Base-by-base conservation (phyloP, 192 early-diverging fungal species). In the Lobosporangium transversale region DNA sequence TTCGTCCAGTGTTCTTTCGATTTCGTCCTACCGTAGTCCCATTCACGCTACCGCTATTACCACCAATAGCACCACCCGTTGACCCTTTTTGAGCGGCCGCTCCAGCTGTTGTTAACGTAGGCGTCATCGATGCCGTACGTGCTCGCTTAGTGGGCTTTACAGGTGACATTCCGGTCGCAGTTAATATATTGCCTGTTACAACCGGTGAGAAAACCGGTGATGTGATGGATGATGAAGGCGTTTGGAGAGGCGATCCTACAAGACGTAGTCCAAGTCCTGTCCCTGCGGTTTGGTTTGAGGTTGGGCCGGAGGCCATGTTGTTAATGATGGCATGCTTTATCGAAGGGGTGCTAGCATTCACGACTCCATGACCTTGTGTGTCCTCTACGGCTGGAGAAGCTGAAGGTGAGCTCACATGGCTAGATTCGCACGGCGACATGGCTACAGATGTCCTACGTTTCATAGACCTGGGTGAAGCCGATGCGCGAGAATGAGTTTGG, bases 391-490 rank as follows among this genome's bases (percentile, higher is more conserved):
- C 58, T 23, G 73, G 65, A 1, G 65, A 76, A 1, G 43, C 49
- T 1, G 14, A 31, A 2, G 69, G 69, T 0, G 69, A 71, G 10
- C 42, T 26, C 24, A 56, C 23, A 4, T 56, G 35, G 3, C 58
- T 53, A 8, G 58, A 57, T 3, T 76, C 73, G 6, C 51, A 23
- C 9, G 73, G 73, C 4, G 63, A 66, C 12, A 62, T 62, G 0
- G 64, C 73, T 3, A 57, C 27, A n/a, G 73, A 76, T 6, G 73
- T 61, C 26, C 64, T 62, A 6, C 73, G 50, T n/a, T 76, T 76
- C 20, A 76, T 44, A 26, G 64, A 62, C 27, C 73, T 27, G 2
- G 73, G 73, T 3, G 73, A 76, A 2, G 58, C 57, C 21, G 63
- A 74, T 3, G 56, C 62, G 9, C 62, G 68, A 17, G 53, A 8